These are phyloP conservation scores for Plasmodium gallinaceum DNA, from an alignment of 169 alveolate species.

Conservation along the genomic window DNA sequence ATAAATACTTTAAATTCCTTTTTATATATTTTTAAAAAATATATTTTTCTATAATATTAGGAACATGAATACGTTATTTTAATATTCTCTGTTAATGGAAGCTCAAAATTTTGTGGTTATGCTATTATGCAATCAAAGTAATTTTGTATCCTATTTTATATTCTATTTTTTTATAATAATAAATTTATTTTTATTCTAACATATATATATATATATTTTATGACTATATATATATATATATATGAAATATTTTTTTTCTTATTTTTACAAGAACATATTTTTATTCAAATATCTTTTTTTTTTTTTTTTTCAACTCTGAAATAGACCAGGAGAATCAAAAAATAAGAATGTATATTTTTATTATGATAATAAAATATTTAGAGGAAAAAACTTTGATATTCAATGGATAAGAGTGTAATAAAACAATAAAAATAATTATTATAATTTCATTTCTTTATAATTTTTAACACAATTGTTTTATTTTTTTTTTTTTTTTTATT, in stretches of 20 bases:
- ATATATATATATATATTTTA: conserved; percentile 1
- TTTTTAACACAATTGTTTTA: not conserved
- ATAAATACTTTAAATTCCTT: not conserved
- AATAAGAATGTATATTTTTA: conserved; percentile 74
- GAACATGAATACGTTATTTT: conserved; percentile 81
- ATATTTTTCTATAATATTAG: conserved; percentile 26
- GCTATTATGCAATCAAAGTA: conserved; percentile 82
- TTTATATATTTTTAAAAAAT: not conserved
- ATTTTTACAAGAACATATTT: not conserved
- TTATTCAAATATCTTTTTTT: not conserved
- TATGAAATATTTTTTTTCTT: not conserved
- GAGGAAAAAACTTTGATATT: conserved; percentile 82
- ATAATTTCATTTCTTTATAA: not conserved
- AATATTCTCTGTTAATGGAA: conserved; percentile 82
- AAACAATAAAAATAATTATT: not conserved
- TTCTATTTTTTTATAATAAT: not conserved
- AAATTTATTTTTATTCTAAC: not conserved
- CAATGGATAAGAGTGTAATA: conserved; percentile 80
- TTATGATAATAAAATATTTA: conserved; percentile 78
- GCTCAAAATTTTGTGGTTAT: conserved; percentile 82
- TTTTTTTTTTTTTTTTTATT: not conserved
- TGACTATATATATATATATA: not conserved
- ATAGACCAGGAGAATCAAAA: conserved; percentile 82
- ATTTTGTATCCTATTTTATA: not conserved
- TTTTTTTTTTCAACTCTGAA: not conserved